Conservation (phyloP, 2,329 filamentous ascomycete species). For the Ceratocystis papillata region DNA sequence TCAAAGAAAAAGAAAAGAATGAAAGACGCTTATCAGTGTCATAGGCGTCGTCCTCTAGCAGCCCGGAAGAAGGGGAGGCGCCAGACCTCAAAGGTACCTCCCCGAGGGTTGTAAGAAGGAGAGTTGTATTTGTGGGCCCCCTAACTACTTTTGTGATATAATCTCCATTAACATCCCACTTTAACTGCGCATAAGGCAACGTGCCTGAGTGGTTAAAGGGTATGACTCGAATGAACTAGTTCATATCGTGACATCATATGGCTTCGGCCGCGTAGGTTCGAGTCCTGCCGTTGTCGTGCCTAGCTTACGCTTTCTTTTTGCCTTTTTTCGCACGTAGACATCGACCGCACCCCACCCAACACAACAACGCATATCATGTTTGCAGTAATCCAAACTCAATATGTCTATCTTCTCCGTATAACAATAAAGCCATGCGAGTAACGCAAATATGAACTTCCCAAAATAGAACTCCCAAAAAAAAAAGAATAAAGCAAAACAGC, state of each 20-base stretch:
- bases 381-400: neutral
- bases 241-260: conserved; percentile 21
- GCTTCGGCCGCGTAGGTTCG: conserved; percentile 22
- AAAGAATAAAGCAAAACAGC: neutral
- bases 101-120: no score
- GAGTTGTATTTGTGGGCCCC: no score
- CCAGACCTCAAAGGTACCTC: no score
- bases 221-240: conserved; percentile 21
- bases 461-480: conserved; percentile 8
- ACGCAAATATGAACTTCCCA: conserved; percentile 6
- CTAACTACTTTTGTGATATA: neutral
- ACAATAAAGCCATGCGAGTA: neutral
- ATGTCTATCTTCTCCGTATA: neutral
- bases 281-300: conserved; percentile 22
- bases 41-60: no score
- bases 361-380: neutral
- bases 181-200: conserved; percentile 11
- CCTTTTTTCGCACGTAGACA: neutral
- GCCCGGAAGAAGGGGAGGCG: no score
- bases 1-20: no score
- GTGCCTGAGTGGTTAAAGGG: conserved; percentile 24
- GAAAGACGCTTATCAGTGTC: no score
- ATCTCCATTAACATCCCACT: neutral
- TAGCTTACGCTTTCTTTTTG: neutral
- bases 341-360: neutral